Base-by-base conservation (phyloP, 164 flowering plant species). In the Vitis amurensis region DNA sequence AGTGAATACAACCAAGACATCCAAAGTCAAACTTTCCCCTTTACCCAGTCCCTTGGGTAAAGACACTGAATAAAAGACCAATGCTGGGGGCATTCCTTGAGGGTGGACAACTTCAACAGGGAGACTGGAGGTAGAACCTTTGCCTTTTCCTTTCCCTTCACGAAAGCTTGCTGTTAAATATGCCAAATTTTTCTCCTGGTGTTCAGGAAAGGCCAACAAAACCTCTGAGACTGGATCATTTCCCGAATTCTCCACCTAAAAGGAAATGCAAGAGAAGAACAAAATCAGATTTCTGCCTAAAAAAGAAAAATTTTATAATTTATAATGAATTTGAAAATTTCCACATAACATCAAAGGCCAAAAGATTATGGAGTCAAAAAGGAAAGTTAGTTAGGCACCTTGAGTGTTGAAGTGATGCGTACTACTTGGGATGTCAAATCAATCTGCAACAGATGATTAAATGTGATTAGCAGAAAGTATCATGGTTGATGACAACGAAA, bases 381-480 rank as follows among this genome's bases (percentile, higher is more conserved):
- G 15, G 30, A 62, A 15, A 11, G 62, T 30, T 3, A 30, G 11
- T 49, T 11, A 29, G 31, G 72, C 64, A 93, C 98, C 98, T 88
- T 92, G 12, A 94, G 47, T n/a, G 89, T 80, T 13, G 88, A 68
- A 50, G 77, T 64, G 56, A 76, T 67, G 19, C 97, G 93, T 3
- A 84, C 92, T 62, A 88, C 73, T 59, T 92, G 98, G 55, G 95
- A 91, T 5, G 89, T 91, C 76, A 91, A 77, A 82, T 92, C 94
- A 77, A 92, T 69, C 97, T 94, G 92, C 87, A 83, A 64, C 56
- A 66, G 4, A 23, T 47, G 23, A 67, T 17, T 3, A 30, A 61
- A 70, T 0, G 31, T 27, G 16, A 29, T 17, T 15, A 55, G 13
- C 9, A 9, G 50, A 37, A 61, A 56, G 19, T 57, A 50, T 6